Base-by-base conservation (phyloP, 805 yeast genomes). In the Ogataea trehalophila region DNA sequence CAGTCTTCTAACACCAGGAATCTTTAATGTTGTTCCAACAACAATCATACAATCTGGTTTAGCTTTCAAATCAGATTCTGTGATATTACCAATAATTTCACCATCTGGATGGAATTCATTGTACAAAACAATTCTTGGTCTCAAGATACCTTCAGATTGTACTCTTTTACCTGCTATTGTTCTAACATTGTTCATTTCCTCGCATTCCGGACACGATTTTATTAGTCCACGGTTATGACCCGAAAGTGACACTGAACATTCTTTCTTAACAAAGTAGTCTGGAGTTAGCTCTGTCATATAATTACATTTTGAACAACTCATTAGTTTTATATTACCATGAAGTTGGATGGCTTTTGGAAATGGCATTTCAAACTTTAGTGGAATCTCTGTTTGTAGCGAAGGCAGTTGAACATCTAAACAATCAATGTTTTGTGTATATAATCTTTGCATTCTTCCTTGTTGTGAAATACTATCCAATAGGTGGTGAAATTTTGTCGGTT, bases 351-450 rank as follows among this genome's bases (percentile, higher is more conserved):
- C 76, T 59, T 61, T 77, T 49, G 80, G 87, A 60, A 45, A 60
- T 4, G 62, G 61, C 29, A 53, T 57, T 63, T 49, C 55, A 36
- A 57, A 54, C 15, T 60, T 66, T 31, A 82, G 65, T 1, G 87
- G 86, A 1, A 72, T 71, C 23, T 68, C 64, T 0, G 86, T 79
- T 23, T 65, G 64, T 46, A 83, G 61, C 49, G 72, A 54, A 1
- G 75, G 64, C 34, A 85, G 75, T 55, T 77, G 75, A 11, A 77
- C 68, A 58, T 90, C 97, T 42, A 90, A 70, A 42, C 89, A 79
- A 66, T 90, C 97, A 48, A 90, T 87, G 60, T 90, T 90, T 60
- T 90, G 97, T 0, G 96, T 87, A 62, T 90, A 90, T 47, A 90
- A 72, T 55, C 96, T 71, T 49, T 80, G 68, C 34, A 90, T 69